A percentile compares a stretch with the other conserved stretches of the same genome.
Evolutionary conservation across 1,284 basidiomycete species (phyloP).

Genomic region (Puccinia brachypodii): DNA sequence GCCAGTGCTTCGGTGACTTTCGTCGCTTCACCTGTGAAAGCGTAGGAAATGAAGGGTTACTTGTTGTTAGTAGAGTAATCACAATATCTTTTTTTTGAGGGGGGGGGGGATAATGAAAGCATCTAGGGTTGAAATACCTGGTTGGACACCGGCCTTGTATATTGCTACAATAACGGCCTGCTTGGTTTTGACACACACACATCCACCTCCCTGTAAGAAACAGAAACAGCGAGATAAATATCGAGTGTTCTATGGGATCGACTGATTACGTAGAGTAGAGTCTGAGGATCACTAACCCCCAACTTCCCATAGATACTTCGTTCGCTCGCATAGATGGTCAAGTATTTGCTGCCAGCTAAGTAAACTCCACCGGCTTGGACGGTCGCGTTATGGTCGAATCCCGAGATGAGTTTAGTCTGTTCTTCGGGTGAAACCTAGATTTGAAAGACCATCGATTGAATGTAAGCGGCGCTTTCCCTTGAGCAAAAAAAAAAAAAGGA

Average conservation of each 20-base stretch:
- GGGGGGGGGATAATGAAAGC: neutral
- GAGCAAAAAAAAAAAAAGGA: constrained; percentile 45
- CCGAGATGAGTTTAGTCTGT: constrained; percentile 68
- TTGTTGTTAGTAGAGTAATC: neutral
- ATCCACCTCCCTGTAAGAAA: constrained; percentile 69
- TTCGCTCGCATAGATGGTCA: constrained; percentile 66
- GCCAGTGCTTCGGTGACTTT: constrained; percentile 61
- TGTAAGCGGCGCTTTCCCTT: constrained; percentile 53
- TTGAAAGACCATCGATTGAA: constrained; percentile 49
- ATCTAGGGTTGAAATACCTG: neutral
- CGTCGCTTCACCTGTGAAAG: neutral
- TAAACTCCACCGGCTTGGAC: constrained; percentile 66
- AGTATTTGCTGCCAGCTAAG: constrained; percentile 76
- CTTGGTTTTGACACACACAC: constrained; percentile 79
- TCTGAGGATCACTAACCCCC: constrained; percentile 62
- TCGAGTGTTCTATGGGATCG: neutral
- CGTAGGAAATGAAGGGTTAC: neutral
- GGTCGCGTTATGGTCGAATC: constrained; percentile 61
- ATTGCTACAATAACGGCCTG: constrained; percentile 81
- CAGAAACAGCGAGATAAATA: constrained; percentile 50
- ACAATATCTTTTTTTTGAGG: neutral
- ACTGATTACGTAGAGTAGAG: neutral
- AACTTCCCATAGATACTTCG: constrained; percentile 79
- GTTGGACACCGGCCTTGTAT: constrained; percentile 68
- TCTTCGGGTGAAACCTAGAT: constrained; percentile 73